A percentile compares a stretch with the other conserved stretches of the same genome.
Evolutionary conservation across 2,329 filamentous ascomycete species (phyloP).

Genomic region (Trichoderma sp.): DNA sequence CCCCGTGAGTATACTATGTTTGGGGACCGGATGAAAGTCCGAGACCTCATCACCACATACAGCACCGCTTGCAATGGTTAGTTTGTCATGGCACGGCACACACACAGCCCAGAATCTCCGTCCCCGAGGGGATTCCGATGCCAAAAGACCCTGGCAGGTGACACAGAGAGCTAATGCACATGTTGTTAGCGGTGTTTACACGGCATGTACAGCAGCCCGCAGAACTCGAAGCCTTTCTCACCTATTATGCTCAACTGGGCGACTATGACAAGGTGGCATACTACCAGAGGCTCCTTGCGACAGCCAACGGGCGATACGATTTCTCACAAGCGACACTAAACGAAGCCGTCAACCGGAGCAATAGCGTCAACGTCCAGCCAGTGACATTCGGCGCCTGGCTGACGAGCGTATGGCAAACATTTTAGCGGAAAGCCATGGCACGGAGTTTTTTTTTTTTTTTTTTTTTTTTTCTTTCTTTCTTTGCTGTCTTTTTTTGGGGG

Average conservation of each 20-base stretch:
- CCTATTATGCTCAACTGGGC: conserved; percentile 48
- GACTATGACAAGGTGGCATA: conserved; percentile 53
- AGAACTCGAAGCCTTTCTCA: conserved; percentile 45
- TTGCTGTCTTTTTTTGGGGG: background rate
- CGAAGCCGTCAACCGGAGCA: conserved; percentile 42
- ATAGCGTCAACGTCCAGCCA: conserved; percentile 48
- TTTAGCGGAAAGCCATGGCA: conserved; percentile 2
- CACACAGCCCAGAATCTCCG: conserved; percentile 26
- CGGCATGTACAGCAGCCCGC: conserved; percentile 43
- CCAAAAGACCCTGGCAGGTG: conserved; percentile 8
- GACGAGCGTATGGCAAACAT: conserved; percentile 31
- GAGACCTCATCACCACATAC: conserved; percentile 57
- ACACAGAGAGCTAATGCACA: conserved; percentile 19
- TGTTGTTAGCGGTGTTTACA: conserved; percentile 42
- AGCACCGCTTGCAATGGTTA: conserved; percentile 53
- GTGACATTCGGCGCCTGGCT: conserved; percentile 59
- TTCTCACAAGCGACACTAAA: conserved; percentile 65
- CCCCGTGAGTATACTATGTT: conserved; percentile 68
- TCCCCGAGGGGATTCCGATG: background rate
- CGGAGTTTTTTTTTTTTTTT: background rate
- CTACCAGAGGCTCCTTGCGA: conserved; percentile 66
- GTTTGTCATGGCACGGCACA: conserved; percentile 30
- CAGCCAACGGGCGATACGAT: conserved; percentile 67
- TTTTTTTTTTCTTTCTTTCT: background rate
- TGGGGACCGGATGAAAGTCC: conserved; percentile 65